Base-by-base conservation (phyloP, 305 asterid species). In the Salvia sclarea region DNA sequence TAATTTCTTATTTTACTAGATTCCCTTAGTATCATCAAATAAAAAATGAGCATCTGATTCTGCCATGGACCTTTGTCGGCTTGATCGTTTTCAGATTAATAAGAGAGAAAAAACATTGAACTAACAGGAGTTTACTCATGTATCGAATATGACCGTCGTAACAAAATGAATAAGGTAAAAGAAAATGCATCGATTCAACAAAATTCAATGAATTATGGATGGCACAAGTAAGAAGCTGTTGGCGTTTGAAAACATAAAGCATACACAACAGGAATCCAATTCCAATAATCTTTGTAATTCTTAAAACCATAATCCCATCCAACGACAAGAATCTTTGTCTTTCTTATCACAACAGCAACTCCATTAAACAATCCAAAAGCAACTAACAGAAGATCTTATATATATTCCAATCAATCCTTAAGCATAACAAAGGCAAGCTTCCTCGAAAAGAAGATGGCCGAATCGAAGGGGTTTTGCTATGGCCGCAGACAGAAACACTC, bases 221-320 rank as follows among this genome's bases (percentile, higher is more conserved):
- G 30, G 30, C 30, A 25, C n/a, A n/a, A n/a, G n/a, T n/a, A n/a
- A n/a, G n/a, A n/a, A n/a, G 4, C 4, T 1, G 30, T 25, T 25
- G 30, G 4, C 30, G 30, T 25, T 4, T 25, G 30, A 25, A 25
- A 45, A 21, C 10, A 49, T 35, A 24, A 28, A 60, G 61, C 17
- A 33, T 14, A 44, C 38, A 24, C 56, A 25, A 25, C 69, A 8
- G 40, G 69, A 62, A 61, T 61, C 76, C 16, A 40, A 62, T 71
- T 20, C 64, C 53, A 28, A 22, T 52, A 25, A 17, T 10, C 35
- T 31, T 60, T 48, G 35, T 1, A n/a, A 9, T 49, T 35, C 37
- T 40, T n/a, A 59, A 64, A 47, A 22, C 40, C 50, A 58, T 16
- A 41, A 25, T 55, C 8, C 64, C 44, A 18, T 44, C 41, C 37